Base-by-base conservation (phyloP, 1,284 basidiomycete genomes). In the Ceratobasidium sp. region DNA sequence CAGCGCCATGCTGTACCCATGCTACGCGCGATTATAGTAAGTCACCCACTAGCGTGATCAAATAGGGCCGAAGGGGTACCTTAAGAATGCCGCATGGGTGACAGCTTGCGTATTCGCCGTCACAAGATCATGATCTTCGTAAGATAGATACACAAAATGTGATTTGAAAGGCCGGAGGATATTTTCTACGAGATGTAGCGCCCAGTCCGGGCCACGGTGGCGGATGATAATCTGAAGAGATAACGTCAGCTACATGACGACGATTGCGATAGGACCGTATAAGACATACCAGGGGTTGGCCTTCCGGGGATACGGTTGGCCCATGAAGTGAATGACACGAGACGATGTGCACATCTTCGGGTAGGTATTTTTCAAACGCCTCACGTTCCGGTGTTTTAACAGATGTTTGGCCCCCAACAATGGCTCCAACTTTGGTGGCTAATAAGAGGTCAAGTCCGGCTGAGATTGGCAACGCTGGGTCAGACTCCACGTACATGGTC, bases 61-160 rank as follows among this genome's bases (percentile, higher is more conserved):
- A 27, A 32, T 29, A 22, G 32, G 1, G 34, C 27, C 20, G 15
- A 25, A 22, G 31, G 54, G 49, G 22, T 77, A 94, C 94, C 91
- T 94, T 40, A 99, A 83, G 82, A 99, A 99, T 0, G 96, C 96
- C 13, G 96, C 96, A 75, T 99, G 97, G 0, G 95, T 98, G 22
- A 97, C 95, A 0, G 96, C 96, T 80, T 99, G 96, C 0, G 97
- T 98, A 75, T 98, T 99, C 25, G 96, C 96, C 0, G 96, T 99
- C 56, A 99, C 93, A 54, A 87, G 84, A 75, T 99, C 96, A 77
- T 99, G 96, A 73, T 98, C 94, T 73, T 97, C 93, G 80, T 98
- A 99, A 32, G 88, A 91, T 64, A 99, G 83, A 77, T 98, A 90
- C 68, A 99, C 96, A 75, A 89, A 94, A 69, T 95, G 89, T 43